Base-by-base conservation (phyloP, 768 basidiomycete genomes). In the Tulasnella sp. region DNA sequence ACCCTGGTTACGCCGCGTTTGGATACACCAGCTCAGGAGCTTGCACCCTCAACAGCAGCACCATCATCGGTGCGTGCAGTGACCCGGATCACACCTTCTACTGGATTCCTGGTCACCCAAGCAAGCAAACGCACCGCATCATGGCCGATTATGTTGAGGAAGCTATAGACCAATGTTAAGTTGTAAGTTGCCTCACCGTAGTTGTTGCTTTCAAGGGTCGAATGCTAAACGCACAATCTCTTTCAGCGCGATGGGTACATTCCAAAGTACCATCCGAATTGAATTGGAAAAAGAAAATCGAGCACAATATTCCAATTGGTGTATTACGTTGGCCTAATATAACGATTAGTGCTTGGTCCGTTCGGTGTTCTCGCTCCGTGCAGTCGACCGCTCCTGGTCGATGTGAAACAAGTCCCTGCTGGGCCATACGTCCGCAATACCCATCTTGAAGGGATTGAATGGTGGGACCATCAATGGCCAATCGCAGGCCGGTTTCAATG, bases 61-160 rank as follows among this genome's bases (percentile, higher is more conserved):
- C 54, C 68, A 76, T 78, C 17, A 80, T 52, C 22, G 54, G 69
- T 12, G 34, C 64, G 38, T 78, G 74, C 71, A 78, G 77, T 71
- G 82, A 82, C 67, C 81, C 82, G 2, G 85, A 86, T 42, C 86
- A 86, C 78, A 84, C 84, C 69, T 89, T 88, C 77, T 87, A 88
- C 79, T 88, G 87, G 86, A 85, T 88, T 31, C 81, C 82, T 49
- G 84, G 85, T 0, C 69, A 71, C 19, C 69, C 69, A 14, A 39
- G 38, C 38, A 71, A 71, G 42, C 38, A 71, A 38, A 71, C 69
- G 3, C 69, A 71, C 36, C 69, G 69, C 15, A 71, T 71, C 69
- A 71, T 71, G 69, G 69, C 38, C 12, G 69, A 71, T 45, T 71
- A 71, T 36, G 29, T 71, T 14, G 69, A 64, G 58, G 58, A 64